phyloP scores from a whole-genome alignment of 768 basidiomycete genomes.

The Suillus subaureus region DNA sequence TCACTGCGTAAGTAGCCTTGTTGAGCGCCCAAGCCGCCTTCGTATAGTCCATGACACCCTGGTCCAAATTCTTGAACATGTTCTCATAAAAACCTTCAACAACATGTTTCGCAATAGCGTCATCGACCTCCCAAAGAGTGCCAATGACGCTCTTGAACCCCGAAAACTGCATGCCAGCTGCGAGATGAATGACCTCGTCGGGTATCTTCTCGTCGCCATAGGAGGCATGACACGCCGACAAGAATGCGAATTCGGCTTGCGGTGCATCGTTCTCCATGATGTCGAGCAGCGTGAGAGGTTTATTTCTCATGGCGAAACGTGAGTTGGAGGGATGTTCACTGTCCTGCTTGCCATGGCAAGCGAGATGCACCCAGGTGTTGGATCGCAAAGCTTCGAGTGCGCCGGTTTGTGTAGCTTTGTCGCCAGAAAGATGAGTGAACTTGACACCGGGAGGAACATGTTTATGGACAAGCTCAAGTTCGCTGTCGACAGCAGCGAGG shows the following conservation, averaged over 20 bases:
- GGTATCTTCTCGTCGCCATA: slow-evolving; percentile 18
- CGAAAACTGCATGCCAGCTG: slow-evolving; percentile 26
- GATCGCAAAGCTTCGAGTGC: slow-evolving; percentile 11
- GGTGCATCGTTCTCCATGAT: slow-evolving; percentile 15
- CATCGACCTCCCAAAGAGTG: slow-evolving; percentile 26
- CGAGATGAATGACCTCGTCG: slow-evolving; percentile 27
- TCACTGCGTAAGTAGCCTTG: slow-evolving; percentile 7
- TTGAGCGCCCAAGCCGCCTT: slow-evolving; percentile 14
- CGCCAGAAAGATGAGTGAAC: slow-evolving; percentile 9
- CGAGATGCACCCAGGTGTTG: slow-evolving; percentile 24
- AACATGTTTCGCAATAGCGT: slow-evolving; percentile 10
- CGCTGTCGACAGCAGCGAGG: neutral
- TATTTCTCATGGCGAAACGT: slow-evolving; percentile 10
- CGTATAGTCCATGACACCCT: slow-evolving; percentile 8
- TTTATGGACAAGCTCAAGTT: slow-evolving; percentile 9
- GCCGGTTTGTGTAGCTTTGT: slow-evolving; percentile 6
- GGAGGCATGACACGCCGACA: slow-evolving; percentile 30
- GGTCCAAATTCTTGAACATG: slow-evolving; percentile 9
- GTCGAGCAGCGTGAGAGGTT: slow-evolving; percentile 8
- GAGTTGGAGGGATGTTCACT: slow-evolving; percentile 19
- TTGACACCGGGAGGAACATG: neutral
- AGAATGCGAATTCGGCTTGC: slow-evolving; percentile 14
- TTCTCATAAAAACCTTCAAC: slow-evolving; percentile 13
- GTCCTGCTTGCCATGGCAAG: slow-evolving; percentile 24
- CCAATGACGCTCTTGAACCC: slow-evolving; percentile 28